Evolutionary conservation across 2,329 filamentous ascomycete genomes (phyloP), one percentile per base, ranked within the genome.

Genomic region (Leptographium wingfieldii): DNA sequence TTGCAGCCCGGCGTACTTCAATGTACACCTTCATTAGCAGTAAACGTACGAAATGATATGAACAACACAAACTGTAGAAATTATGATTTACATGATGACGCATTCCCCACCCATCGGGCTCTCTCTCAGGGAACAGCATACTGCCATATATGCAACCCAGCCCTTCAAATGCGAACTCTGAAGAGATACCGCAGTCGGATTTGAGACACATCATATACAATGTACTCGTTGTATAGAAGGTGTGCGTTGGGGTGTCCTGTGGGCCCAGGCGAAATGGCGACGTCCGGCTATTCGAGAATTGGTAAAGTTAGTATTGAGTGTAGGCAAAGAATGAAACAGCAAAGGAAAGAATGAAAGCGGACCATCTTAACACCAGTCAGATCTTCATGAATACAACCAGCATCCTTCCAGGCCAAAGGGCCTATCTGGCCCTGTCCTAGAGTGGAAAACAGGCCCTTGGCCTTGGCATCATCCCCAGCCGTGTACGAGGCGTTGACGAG

Each of bases 341-440:
- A 22, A 11, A 10, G n/a, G n/a, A 35, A 35, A 53, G n/a, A 22
- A 29, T 11, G 56, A n/a, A 62, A 58, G 19, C 73, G 79, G 73
- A 86, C 84, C 77, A 95, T 92, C 66, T 77, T 78, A 49, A 89
- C 78, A 0, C 89, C 90, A 60, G 80, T 74, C 52, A 95, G 73
- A 3, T 79, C 77, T 2, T 80, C 74, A 65, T 90, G 80, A 9
- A 92, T 79, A 58, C 77, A 80, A 2, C 73, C 74, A 0, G 88
- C 90, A 70, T 95, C 89, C 70, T 89, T 89, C 90, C 90, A 95
- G 52, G 75, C 75, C 22, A 70, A 74, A 0, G 90, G 90, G 0
- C 82, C 83, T 0, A 75, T 84, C 5, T 57, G 64, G 2, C 90
- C 90, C 68, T 83, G 77, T 10, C 90, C 90, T 73, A 82, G 85